Evolutionary conservation across 2,329 filamentous ascomycete genomes (phyloP).

Genomic region (Acarospora socialis): DNA sequence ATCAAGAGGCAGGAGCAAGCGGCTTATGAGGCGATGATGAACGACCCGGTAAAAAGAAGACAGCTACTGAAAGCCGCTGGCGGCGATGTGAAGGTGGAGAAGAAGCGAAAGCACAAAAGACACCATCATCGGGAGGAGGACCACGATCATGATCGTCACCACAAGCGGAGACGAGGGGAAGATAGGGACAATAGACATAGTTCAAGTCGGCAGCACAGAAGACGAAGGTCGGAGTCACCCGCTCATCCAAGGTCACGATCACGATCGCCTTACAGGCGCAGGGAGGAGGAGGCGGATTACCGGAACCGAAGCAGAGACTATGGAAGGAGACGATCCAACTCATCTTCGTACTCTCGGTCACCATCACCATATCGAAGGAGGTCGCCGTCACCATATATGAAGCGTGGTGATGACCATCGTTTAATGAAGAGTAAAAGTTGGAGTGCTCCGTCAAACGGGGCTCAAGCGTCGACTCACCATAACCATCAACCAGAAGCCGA

Average conservation of each 20-base stretch:
- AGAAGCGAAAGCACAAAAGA: constrained; percentile 19
- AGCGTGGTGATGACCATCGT: constrained; percentile 2
- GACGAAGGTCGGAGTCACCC: constrained; percentile 15
- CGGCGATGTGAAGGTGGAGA: constrained; percentile 21
- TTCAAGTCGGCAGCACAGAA: constrained; percentile 9
- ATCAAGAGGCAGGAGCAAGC: constrained; percentile 88
- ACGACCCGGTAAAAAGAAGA: constrained; percentile 27
- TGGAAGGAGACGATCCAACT: constrained; percentile 31
- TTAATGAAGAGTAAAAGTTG: constrained; percentile 6
- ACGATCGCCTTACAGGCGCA: constrained; percentile 22
- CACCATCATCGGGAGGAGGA: constrained; percentile 15
- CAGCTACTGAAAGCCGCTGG: constrained; percentile 27
- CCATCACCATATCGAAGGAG: constrained; percentile 13
- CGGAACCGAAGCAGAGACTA: constrained; percentile 23
- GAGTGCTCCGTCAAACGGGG: constrained; percentile 1
- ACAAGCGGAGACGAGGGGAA: constrained; percentile 6
- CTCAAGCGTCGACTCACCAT: constrained; percentile 8
- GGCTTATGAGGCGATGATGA: constrained; percentile 55
- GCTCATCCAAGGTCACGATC: constrained; percentile 15
- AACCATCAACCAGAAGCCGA: constrained; percentile 20
- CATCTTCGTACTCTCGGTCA: constrained; percentile 23
- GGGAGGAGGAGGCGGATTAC: constrained; percentile 24
- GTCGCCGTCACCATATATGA: constrained; percentile 2
- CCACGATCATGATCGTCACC: constrained; percentile 1
- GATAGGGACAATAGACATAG: constrained; percentile 9